These are phyloP conservation scores for Coccomyxa sp. DNA, from an alignment of 139 green algal species.

Conservation along the genomic window DNA sequence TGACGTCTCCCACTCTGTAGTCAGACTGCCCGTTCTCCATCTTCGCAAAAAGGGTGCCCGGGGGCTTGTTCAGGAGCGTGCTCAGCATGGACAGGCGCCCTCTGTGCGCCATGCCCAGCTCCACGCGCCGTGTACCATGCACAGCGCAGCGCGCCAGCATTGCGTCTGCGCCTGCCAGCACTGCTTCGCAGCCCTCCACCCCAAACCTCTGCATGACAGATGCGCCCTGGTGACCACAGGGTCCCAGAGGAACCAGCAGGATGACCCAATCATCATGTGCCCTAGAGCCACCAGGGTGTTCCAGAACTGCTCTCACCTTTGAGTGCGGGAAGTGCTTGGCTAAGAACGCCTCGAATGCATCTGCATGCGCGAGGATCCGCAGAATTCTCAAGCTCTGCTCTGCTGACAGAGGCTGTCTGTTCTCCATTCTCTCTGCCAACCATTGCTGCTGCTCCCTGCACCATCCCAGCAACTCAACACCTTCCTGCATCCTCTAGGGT, in stretches of 20 bases:
- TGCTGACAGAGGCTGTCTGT: neutral
- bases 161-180: slow-evolving; percentile 44
- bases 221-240: too few species aligned
- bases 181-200: slow-evolving; percentile 59
- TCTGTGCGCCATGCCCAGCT: slow-evolving; percentile 50
- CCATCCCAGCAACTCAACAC: neutral
- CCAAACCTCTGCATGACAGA: slow-evolving; percentile 42
- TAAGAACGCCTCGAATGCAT: slow-evolving; percentile 56
- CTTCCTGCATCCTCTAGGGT: neutral
- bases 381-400: slow-evolving; percentile 4
- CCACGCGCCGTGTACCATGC: slow-evolving; percentile 35
- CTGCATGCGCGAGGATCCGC: slow-evolving; percentile 21
- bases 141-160: slow-evolving; percentile 27
- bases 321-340: slow-evolving; percentile 48
- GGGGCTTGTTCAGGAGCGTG: slow-evolving; percentile 62
- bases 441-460: slow-evolving; percentile 25
- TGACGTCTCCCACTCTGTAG: slow-evolving; percentile 63
- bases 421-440: slow-evolving; percentile 20
- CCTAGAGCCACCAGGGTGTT: too few species aligned
- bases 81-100: slow-evolving; percentile 65
- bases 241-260: too few species aligned
- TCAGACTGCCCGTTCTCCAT: slow-evolving; percentile 51
- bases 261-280: too few species aligned
- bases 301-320: too few species aligned
- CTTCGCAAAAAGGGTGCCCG: slow-evolving; percentile 55